A percentile compares a stretch with the other conserved stretches of the same genome.
Evolutionary conservation across 148 eudicot species (phyloP).

Genomic region (Selenicereus undatus): DNA sequence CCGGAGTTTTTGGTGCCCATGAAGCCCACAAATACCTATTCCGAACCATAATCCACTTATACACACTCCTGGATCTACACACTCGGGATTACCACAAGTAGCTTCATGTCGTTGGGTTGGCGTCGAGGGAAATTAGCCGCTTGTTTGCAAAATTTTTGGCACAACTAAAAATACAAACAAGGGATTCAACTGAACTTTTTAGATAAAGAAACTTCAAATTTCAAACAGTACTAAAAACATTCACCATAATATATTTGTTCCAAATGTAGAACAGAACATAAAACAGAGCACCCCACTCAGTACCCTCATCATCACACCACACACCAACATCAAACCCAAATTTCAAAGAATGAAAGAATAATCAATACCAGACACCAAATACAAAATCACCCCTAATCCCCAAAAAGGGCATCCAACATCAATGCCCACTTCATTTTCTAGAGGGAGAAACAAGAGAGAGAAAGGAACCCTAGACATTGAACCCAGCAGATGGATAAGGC

Average conservation of each 20-base stretch:
- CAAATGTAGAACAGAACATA: background rate
- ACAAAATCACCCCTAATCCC: background rate
- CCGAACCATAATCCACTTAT: too few relatives aligned
- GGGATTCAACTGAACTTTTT: too few relatives aligned
- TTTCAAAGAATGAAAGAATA: slow-evolving; percentile 6
- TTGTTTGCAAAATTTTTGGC: too few relatives aligned
- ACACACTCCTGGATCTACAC: too few relatives aligned
- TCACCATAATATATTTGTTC: background rate
- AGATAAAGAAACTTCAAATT: too few relatives aligned
- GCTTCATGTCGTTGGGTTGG: too few relatives aligned
- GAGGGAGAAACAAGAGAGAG: background rate
- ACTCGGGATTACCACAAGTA: too few relatives aligned
- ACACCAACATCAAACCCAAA: background rate
- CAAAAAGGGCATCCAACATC: background rate
- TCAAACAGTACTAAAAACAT: background rate
- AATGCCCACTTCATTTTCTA: background rate
- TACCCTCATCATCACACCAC: background rate
- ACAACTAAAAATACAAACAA: too few relatives aligned
- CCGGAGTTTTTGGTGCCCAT: too few relatives aligned
- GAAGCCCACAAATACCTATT: too few relatives aligned
- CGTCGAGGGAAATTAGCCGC: too few relatives aligned
- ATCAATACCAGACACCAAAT: background rate
- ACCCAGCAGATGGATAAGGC: slow-evolving; percentile 37
- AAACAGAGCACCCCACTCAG: slow-evolving; percentile 4
- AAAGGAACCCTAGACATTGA: slow-evolving; percentile 7